Evolutionary conservation across 495 filamentous ascomycete genomes (phyloP), one percentile per base, ranked within the genome.

Genomic region (Neurospora sp.): DNA sequence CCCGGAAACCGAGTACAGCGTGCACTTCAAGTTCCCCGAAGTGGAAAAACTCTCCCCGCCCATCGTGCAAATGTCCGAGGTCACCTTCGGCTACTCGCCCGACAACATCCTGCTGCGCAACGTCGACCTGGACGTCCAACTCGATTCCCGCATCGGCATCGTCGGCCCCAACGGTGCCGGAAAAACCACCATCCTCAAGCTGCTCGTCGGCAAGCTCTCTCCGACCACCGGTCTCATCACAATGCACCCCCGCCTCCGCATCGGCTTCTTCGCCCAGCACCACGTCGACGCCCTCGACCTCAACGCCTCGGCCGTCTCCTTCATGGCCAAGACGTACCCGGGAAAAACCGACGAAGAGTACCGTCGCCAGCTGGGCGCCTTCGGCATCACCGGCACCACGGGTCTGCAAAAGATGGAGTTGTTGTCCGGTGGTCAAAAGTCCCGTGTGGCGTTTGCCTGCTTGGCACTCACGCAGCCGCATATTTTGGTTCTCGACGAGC

Each of bases 201-300:
- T 99, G 4, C 90, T 99, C 71, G 97, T 96, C 75, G 93, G 93
- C 72, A 91, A 93, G 77, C 87, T 99, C 3, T 76, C 88, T 71
- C 88, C 96, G 3, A 92, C 91, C 1, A 86, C 87, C 42, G 96
- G 96, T 73, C 78, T 93, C 53, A 96, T 99, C 70, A 94, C 92
- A 4, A 89, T 92, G 75, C 89, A 99, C 82, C 90, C 95, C 3
- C 88, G 96, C 59, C 85, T 99, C 41, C 88, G 96, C 47, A 87
- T 98, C 73, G 96, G 94, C 4, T 99, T 96, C 87, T 99, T 99
- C 80, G 96, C 96, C 8, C 96, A 99, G 81, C 96, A 99, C 80
- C 96, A 99, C 84, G 94, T 99, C 74, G 96, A 99, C 82, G 96
- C 94, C 68, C 85, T 99, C 69, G 96, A 99, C 81, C 85, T 98